Conservation (phyloP, 2,329 filamentous ascomycete genomes). For the Knoxdaviesia capensis region DNA sequence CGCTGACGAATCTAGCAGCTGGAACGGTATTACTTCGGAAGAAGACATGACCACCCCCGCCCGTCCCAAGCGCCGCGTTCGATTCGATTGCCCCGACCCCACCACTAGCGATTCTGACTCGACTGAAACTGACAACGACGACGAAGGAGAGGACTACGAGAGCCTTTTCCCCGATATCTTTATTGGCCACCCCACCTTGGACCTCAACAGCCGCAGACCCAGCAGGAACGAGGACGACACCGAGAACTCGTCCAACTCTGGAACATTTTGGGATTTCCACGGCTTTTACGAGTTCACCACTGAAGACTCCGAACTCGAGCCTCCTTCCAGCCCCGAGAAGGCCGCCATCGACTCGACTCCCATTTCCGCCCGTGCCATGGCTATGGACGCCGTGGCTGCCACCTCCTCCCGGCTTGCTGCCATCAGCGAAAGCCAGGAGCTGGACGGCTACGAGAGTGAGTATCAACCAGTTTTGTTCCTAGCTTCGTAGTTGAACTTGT, state of each 20-base stretch:
- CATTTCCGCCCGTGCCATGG: slow-evolving; percentile 16
- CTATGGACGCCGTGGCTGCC: slow-evolving; percentile 9
- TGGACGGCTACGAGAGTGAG: slow-evolving; percentile 42
- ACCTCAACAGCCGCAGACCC: slow-evolving; percentile 42
- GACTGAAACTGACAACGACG: slow-evolving; percentile 32
- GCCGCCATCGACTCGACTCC: slow-evolving; percentile 13
- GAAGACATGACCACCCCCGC: slow-evolving; percentile 24
- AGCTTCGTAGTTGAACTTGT: neutral
- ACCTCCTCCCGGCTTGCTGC: slow-evolving; percentile 10
- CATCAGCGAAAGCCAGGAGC: slow-evolving; percentile 16
- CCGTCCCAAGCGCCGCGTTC: slow-evolving; percentile 41
- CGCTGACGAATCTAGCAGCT: slow-evolving; percentile 25
- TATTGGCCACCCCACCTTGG: slow-evolving; percentile 51
- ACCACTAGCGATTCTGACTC: slow-evolving; percentile 41
- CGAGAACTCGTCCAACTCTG: slow-evolving; percentile 34
- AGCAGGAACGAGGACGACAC: slow-evolving; percentile 49
- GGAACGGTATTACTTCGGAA: slow-evolving; percentile 33
- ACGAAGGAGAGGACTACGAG: slow-evolving; percentile 24
- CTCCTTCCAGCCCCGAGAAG: slow-evolving; percentile 4
- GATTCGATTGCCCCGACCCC: slow-evolving; percentile 40
- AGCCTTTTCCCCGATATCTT: slow-evolving; percentile 63
- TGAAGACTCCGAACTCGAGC: slow-evolving; percentile 18
- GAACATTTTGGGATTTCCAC: slow-evolving; percentile 43
- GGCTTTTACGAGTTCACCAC: slow-evolving; percentile 20
- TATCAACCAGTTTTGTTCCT: slow-evolving; percentile 7